Evolutionary conservation across 2,329 filamentous ascomycete species (phyloP).

Genomic region (Microdochium paspali): DNA sequence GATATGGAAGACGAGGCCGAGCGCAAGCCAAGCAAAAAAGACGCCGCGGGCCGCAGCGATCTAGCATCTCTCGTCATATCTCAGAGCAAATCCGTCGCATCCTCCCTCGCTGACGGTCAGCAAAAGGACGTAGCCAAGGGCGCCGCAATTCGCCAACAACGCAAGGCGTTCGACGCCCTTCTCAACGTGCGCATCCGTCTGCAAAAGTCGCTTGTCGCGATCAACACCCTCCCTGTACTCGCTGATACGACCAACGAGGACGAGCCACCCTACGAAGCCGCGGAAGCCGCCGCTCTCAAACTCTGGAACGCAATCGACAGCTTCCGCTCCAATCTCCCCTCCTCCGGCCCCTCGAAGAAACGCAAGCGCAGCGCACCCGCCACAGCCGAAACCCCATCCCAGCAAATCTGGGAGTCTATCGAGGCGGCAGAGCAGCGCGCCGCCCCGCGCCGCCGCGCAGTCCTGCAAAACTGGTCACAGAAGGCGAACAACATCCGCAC

Average conservation of each 20-base stretch:
- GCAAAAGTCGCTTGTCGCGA: constrained; percentile 79
- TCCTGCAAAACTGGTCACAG: constrained; percentile 83
- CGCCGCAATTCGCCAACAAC: constrained; percentile 74
- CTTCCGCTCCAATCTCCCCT: constrained; percentile 53
- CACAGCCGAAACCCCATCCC: constrained; percentile 47
- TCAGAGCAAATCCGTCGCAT: constrained; percentile 56
- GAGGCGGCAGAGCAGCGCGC: constrained; percentile 52
- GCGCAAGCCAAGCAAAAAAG: constrained; percentile 16
- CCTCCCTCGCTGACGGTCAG: constrained; percentile 52
- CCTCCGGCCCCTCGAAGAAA: constrained; percentile 26
- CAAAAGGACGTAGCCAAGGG: constrained; percentile 79
- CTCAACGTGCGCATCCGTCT: constrained; percentile 86
- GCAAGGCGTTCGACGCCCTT: constrained; percentile 76
- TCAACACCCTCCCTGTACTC: constrained; percentile 58
- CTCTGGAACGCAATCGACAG: constrained; percentile 74
- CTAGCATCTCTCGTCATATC: constrained; percentile 59
- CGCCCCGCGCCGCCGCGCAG: constrained; percentile 53
- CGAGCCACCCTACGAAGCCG: constrained; percentile 55
- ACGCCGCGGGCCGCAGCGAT: constrained; percentile 37
- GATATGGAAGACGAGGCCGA: constrained; percentile 20
- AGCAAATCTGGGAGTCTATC: constrained; percentile 66
- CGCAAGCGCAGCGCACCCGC: constrained; percentile 24
- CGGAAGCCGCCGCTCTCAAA: constrained; percentile 76
- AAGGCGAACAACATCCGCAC: constrained; percentile 60
- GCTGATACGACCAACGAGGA: constrained; percentile 26